These are phyloP conservation scores for Sonneratia caseolaris DNA, from an alignment of 345 rosid genomes.

Conservation along the genomic window DNA sequence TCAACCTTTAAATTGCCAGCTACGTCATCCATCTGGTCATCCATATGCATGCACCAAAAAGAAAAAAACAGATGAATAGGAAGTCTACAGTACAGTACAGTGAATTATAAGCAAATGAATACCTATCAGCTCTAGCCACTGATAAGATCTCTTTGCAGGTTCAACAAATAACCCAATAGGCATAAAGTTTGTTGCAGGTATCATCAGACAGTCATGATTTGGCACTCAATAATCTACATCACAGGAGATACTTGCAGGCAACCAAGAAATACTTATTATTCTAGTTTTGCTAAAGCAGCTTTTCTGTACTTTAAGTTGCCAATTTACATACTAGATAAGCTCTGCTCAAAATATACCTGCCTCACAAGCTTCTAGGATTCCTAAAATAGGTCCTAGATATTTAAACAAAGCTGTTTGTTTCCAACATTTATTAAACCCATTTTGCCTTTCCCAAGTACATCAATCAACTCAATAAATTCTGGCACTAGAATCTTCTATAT, in stretches of 20 bases:
- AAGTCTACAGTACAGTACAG: too few species aligned
- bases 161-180: background rate
- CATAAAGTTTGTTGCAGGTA: background rate
- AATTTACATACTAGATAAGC: background rate
- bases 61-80: background rate
- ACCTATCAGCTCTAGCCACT: background rate
- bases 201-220: background rate
- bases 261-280: background rate
- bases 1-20: slow-evolving; percentile 37
- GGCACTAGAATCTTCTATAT: background rate
- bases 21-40: slow-evolving; percentile 52
- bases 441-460: background rate
- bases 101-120: background rate
- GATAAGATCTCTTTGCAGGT: background rate
- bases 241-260: background rate
- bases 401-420: background rate
- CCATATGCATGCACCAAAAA: slow-evolving; percentile 3
- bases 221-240: background rate
- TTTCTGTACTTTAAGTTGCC: background rate
- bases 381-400: background rate
- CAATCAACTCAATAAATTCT: background rate
- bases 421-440: background rate
- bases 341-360: background rate
- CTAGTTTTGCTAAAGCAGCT: too few species aligned
- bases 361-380: background rate